phyloP scores from a whole-genome alignment of 192 early-diverging fungal species.

The Podila verticillata region DNA sequence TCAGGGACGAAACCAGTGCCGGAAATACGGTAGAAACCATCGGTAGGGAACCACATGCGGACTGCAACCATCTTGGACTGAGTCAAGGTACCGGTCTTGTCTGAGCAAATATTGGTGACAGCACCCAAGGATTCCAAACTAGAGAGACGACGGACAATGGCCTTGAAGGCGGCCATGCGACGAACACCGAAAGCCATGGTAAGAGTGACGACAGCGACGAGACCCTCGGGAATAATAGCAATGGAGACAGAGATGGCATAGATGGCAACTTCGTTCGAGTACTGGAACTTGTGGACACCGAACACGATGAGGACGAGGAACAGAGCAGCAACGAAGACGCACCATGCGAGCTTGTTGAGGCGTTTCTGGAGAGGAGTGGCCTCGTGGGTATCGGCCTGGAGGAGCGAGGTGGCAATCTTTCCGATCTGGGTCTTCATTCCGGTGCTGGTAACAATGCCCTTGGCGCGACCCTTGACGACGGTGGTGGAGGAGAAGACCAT shows the following conservation, averaged over 20 bases:
- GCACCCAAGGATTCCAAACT: conserved; percentile 91
- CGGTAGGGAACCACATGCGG: conserved; percentile 79
- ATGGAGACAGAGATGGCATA: conserved; percentile 89
- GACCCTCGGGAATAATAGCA: conserved; percentile 92
- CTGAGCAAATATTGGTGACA: conserved; percentile 94
- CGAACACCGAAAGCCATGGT: conserved; percentile 92
- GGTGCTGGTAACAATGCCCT: conserved; percentile 85
- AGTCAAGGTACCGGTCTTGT: conserved; percentile 93
- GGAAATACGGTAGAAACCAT: conserved; percentile 73
- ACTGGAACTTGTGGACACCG: conserved; percentile 69
- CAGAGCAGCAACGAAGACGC: conserved; percentile 79
- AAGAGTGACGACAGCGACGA: conserved; percentile 90
- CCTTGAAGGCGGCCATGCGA: conserved; percentile 83
- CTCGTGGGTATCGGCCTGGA: conserved; percentile 59
- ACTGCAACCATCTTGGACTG: conserved; percentile 94
- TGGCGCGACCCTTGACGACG: conserved; percentile 88
- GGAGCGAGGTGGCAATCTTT: conserved; percentile 85
- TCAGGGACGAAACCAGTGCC: conserved; percentile 70
- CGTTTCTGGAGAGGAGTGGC: conserved; percentile 71
- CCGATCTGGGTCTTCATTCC: conserved; percentile 91
- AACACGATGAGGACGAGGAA: conserved; percentile 84
- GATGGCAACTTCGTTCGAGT: conserved; percentile 67
- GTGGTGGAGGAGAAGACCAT: conserved; percentile 90
- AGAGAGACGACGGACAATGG: conserved; percentile 88
- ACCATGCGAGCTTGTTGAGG: conserved; percentile 78